phyloP scores from a whole-genome alignment of 164 flowering plant species.

The Stephania japonica region DNA sequence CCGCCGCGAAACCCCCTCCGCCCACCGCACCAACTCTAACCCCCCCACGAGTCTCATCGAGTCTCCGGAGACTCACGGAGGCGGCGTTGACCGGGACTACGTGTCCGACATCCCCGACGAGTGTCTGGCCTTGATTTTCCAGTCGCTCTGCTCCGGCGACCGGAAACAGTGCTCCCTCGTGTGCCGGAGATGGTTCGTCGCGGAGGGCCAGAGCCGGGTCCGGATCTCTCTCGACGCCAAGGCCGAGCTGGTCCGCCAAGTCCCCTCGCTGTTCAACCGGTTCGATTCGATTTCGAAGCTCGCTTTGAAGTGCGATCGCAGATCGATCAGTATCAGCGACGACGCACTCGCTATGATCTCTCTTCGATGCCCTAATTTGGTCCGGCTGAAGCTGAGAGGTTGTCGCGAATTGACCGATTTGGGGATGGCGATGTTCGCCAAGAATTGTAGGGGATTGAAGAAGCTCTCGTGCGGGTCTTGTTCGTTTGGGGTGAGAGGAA shows the following conservation, averaged over 20 bases:
- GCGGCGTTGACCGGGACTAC: constrained; percentile 21
- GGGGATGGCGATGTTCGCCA: constrained; percentile 59
- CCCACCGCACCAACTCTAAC: constrained; percentile 18
- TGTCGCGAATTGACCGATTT: constrained; percentile 72
- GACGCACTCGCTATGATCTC: constrained; percentile 62
- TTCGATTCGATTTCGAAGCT: constrained; percentile 78
- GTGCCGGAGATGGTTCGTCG: constrained; percentile 61
- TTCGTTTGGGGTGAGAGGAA: constrained; percentile 60
- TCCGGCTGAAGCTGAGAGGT: constrained; percentile 75
- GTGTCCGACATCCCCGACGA: constrained; percentile 74
- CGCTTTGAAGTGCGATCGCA: constrained; percentile 71
- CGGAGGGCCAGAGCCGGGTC: constrained; percentile 74
- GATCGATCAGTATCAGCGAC: constrained; percentile 57
- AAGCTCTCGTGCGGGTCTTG: constrained; percentile 84
- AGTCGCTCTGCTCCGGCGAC: constrained; percentile 55
- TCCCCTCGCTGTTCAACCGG: constrained; percentile 54
- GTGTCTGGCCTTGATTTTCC: constrained; percentile 68
- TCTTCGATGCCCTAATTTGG: constrained; percentile 52
- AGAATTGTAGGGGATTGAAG: constrained; percentile 47
- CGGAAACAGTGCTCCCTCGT: constrained; percentile 70
- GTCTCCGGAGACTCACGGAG: not conserved
- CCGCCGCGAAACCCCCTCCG: constrained; percentile 25
- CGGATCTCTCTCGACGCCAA: constrained; percentile 69
- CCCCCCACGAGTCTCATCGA: constrained; percentile 25
- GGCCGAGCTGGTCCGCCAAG: constrained; percentile 28